phyloP scores from a whole-genome alignment of 139 green algal species.

The Chlorella vulgaris region DNA sequence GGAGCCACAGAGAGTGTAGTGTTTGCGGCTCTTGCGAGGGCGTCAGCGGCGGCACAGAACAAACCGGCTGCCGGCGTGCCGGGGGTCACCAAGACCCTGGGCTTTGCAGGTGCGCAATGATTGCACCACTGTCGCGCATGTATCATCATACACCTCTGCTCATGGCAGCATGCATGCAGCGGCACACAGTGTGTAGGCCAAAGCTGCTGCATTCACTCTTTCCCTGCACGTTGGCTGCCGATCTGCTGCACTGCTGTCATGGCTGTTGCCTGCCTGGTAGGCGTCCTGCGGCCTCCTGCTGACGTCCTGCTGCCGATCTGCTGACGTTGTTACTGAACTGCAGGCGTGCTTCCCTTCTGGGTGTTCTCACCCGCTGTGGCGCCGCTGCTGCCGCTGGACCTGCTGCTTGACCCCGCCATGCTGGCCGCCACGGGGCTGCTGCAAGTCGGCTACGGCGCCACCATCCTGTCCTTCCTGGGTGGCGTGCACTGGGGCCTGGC shows the following conservation, averaged over 20 bases:
- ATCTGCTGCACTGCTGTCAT: too few relatives aligned
- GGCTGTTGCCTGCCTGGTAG: too few relatives aligned
- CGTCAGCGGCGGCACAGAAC: neutral
- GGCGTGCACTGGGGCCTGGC: slow-evolving; percentile 92
- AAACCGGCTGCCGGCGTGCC: slow-evolving; percentile 20
- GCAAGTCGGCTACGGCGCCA: slow-evolving; percentile 79
- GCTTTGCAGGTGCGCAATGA: slow-evolving; percentile 41
- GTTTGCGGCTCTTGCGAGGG: slow-evolving; percentile 3
- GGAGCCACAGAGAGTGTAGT: slow-evolving; percentile 12
- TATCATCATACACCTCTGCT: too few relatives aligned
- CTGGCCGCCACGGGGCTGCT: slow-evolving; percentile 45
- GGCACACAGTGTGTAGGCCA: too few relatives aligned
- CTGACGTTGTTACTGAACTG: too few relatives aligned
- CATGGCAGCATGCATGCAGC: neutral
- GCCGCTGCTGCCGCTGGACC: slow-evolving; percentile 50
- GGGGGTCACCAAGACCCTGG: slow-evolving; percentile 29
- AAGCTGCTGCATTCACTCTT: too few relatives aligned
- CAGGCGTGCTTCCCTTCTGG: slow-evolving; percentile 80
- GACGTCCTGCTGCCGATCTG: too few relatives aligned
- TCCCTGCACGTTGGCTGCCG: neutral
- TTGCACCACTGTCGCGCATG: neutral
- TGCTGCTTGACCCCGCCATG: slow-evolving; percentile 43
- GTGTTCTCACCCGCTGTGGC: slow-evolving; percentile 63
- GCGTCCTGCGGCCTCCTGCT: too few relatives aligned
- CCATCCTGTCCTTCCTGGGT: slow-evolving; percentile 89